phyloP scores from a whole-genome alignment of 2,329 filamentous ascomycete genomes.

The Trichophaea hybrida region DNA sequence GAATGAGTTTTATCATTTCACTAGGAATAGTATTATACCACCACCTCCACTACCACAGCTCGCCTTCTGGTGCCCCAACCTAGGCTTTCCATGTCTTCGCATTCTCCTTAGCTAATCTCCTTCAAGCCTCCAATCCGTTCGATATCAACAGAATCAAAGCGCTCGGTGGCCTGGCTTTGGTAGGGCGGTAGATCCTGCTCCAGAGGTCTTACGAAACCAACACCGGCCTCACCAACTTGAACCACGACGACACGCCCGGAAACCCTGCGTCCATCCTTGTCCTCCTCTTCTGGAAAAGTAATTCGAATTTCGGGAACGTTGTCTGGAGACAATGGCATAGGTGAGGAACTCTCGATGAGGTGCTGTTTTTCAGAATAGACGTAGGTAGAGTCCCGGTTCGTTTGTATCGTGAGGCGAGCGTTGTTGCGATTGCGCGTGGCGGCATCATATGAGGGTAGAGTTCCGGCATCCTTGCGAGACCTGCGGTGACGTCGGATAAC shows the following conservation, averaged over 20 bases:
- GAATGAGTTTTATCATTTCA: too few relatives aligned
- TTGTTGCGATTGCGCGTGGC: slow-evolving; percentile 37
- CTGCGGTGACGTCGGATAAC: slow-evolving; percentile 55
- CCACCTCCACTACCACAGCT: too few relatives aligned
- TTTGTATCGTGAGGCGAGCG: slow-evolving; percentile 25
- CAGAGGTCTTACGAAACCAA: slow-evolving; percentile 71
- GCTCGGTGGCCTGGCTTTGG: slow-evolving; percentile 43
- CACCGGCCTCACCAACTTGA: slow-evolving; percentile 69
- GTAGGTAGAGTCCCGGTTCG: slow-evolving; percentile 29
- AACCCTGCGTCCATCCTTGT: slow-evolving; percentile 65
- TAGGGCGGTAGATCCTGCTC: slow-evolving; percentile 65
- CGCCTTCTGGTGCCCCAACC: too few relatives aligned
- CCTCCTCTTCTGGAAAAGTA: slow-evolving; percentile 92
- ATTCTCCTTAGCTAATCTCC: slow-evolving; percentile 42
- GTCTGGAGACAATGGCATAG: slow-evolving; percentile 55
- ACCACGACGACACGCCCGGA: slow-evolving; percentile 85
- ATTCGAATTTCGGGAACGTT: slow-evolving; percentile 82
- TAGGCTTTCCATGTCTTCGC: neutral
- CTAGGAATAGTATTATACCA: too few relatives aligned
- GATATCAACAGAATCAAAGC: slow-evolving; percentile 89
- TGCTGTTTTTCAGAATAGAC: slow-evolving; percentile 26
- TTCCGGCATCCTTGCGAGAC: slow-evolving; percentile 35
- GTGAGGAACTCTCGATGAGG: slow-evolving; percentile 23
- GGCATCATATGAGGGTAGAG: slow-evolving; percentile 58
- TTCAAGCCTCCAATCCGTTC: slow-evolving; percentile 87